Conservation (phyloP, 371 early-diverging fungal species). For the Mortierella sp. region DNA sequence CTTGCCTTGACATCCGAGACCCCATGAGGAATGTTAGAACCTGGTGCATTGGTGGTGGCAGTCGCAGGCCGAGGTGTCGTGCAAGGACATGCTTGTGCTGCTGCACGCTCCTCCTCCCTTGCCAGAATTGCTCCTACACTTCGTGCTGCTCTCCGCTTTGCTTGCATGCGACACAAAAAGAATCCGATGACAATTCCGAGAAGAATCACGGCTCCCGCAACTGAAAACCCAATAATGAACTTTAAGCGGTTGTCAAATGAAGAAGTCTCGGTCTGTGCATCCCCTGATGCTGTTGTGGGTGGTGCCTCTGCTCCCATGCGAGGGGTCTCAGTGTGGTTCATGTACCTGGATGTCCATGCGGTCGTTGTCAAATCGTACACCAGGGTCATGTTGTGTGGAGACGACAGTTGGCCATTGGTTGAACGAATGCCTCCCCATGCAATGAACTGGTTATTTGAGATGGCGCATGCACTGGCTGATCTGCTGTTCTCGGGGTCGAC, state of each 20-base stretch:
- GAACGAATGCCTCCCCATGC: conserved; percentile 5
- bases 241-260: not conserved
- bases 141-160: not conserved
- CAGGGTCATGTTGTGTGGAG: not conserved
- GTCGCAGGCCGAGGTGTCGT: too few relatives aligned
- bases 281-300: not conserved
- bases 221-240: not conserved
- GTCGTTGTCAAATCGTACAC: not conserved
- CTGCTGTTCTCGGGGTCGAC: not conserved
- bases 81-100: not conserved
- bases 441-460: conserved; percentile 10
- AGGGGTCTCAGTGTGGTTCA: not conserved
- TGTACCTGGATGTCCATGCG: conserved; percentile 4
- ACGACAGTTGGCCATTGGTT: not conserved
- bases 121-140: not conserved
- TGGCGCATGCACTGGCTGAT: not conserved
- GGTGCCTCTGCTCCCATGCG: too few relatives aligned
- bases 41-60: too few relatives aligned
- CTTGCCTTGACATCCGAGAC: not conserved
- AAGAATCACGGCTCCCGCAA: not conserved
- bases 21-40: not conserved
- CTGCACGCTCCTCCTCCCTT: not conserved
- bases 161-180: not conserved
- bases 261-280: not conserved
- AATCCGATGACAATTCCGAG: not conserved